Percentiles rank a stretch among this genome's conserved stretches.
Conservation (phyloP, 164 flowering plant species). For the Berberis thunbergii region DNA sequence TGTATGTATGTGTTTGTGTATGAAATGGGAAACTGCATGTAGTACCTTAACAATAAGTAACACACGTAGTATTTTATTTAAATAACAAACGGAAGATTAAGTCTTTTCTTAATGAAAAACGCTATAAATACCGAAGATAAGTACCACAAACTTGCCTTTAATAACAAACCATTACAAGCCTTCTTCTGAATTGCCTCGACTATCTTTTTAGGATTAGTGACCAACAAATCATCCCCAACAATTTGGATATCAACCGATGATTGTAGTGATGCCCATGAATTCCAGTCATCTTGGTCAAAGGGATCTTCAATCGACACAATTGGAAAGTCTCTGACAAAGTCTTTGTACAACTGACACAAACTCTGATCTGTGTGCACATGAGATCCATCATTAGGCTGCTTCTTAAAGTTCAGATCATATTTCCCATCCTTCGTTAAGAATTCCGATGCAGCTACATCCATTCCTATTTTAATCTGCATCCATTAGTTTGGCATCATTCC, state of each 20-base stretch:
- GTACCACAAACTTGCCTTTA: slow-evolving; percentile 46
- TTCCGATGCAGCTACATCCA: slow-evolving; percentile 99
- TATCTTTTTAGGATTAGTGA: slow-evolving; percentile 92
- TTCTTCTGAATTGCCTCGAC: slow-evolving; percentile 78
- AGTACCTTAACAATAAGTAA: neutral
- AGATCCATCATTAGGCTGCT: slow-evolving; percentile 93
- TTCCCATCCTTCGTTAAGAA: slow-evolving; percentile 72
- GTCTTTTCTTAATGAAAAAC: too few species aligned
- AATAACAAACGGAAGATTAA: neutral
- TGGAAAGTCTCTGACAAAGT: slow-evolving; percentile 81
- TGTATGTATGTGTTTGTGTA: too few species aligned
- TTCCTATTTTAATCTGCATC: slow-evolving; percentile 88
- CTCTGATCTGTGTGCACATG: slow-evolving; percentile 57
- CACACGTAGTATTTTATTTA: neutral
- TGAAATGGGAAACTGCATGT: too few species aligned
- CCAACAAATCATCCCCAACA: slow-evolving; percentile 97
- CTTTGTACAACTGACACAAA: slow-evolving; percentile 72
- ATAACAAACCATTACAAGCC: slow-evolving; percentile 80
- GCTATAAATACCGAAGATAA: neutral
- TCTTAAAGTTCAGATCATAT: slow-evolving; percentile 84
- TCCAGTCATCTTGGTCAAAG: slow-evolving; percentile 99
- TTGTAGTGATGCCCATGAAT: slow-evolving; percentile 72
- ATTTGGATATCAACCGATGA: slow-evolving; percentile 85
- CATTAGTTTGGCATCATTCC: slow-evolving; percentile 7
- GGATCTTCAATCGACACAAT: slow-evolving; percentile 99